Evolutionary conservation across 257 asterid species (phyloP).

Genomic region (Craterostigma plantagineum): DNA sequence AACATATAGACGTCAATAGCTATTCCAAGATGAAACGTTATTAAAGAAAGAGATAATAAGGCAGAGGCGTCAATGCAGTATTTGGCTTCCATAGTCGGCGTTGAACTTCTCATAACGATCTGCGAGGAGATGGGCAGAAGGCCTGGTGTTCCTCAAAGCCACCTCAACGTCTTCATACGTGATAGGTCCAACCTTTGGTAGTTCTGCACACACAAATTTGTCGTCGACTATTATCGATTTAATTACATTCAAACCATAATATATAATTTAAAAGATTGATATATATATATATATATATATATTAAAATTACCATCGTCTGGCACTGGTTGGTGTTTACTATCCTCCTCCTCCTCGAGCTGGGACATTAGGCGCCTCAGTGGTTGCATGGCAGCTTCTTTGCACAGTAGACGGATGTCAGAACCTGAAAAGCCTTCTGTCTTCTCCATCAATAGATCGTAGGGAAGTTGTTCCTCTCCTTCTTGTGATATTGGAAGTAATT

Average conservation of each 20-base stretch:
- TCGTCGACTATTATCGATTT: too few relatives aligned
- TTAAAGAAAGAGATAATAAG: too few relatives aligned
- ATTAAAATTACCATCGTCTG: conserved; percentile 80
- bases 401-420: conserved; percentile 83
- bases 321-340: conserved; percentile 23
- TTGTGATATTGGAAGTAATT: conserved; percentile 41
- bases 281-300: too few relatives aligned
- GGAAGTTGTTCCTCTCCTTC: conserved; percentile 34
- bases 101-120: conserved; percentile 79
- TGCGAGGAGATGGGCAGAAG: conserved; percentile 89
- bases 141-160: conserved; percentile 82
- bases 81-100: conserved; percentile 83
- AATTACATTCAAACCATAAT: too few relatives aligned
- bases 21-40: too few relatives aligned
- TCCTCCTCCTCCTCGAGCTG: conserved; percentile 69
- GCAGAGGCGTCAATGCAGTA: conserved; percentile 42
- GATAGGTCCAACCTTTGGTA: conserved; percentile 82
- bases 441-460: conserved; percentile 57
- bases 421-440: conserved; percentile 74
- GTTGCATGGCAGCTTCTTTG: conserved; percentile 99
- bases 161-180: conserved; percentile 49
- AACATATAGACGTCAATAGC: too few relatives aligned
- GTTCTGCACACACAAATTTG: conserved; percentile 38
- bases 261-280: too few relatives aligned
- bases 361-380: conserved; percentile 65